These are phyloP conservation scores for Stereocaulon alpinum DNA, from an alignment of 495 filamentous ascomycete species.

Conservation along the genomic window DNA sequence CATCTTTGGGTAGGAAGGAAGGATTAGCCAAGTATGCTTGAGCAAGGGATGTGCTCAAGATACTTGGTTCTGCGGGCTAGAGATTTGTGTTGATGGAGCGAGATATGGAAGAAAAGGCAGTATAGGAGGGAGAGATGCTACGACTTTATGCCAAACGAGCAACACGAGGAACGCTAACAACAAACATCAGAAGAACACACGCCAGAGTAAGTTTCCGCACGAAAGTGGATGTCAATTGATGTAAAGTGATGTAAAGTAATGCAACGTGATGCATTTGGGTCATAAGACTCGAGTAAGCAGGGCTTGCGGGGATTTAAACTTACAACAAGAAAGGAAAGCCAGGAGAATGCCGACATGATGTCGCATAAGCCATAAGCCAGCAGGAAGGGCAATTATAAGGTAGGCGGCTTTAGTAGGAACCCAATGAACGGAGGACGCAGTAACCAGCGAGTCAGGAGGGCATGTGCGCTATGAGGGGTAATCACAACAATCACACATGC, in stretches of 20 bases:
- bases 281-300: not conserved
- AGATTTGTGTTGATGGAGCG: not conserved
- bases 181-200: not conserved
- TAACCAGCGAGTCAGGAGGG: no score
- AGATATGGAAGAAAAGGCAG: not conserved
- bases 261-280: not conserved
- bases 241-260: no score
- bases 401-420: not conserved
- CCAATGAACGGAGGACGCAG: no score
- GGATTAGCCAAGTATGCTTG: not conserved
- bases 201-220: not conserved
- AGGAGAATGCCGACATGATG: not conserved
- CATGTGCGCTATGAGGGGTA: no score
- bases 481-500: no score
- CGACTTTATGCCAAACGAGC: not conserved
- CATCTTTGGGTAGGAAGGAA: slow-evolving; percentile 3
- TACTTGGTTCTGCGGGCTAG: not conserved
- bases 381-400: not conserved
- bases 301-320: not conserved
- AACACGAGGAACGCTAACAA: not conserved
- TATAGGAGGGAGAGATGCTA: not conserved
- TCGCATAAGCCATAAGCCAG: not conserved
- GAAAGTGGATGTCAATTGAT: no score
- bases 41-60: not conserved
- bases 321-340: not conserved